These are phyloP conservation scores for Lophiotrema nucula DNA, from an alignment of 495 filamentous ascomycete species.

Conservation along the genomic window DNA sequence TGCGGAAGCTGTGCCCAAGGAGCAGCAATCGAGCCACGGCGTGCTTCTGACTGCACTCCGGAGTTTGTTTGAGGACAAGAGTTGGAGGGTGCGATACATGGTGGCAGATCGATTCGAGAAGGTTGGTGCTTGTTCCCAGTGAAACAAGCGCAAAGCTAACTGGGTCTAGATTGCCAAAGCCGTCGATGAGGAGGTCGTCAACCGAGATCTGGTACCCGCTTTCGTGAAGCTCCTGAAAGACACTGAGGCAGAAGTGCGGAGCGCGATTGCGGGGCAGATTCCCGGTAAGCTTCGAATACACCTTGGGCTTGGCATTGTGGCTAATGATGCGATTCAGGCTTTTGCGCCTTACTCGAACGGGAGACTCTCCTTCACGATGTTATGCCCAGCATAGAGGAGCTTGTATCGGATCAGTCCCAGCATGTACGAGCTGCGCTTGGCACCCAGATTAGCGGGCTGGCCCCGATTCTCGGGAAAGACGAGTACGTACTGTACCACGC, in stretches of 20 bases:
- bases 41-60: slow-evolving; percentile 86
- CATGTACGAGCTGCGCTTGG: slow-evolving; percentile 94
- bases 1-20: slow-evolving; percentile 95
- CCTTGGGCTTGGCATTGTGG: slow-evolving; percentile 26
- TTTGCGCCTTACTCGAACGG: slow-evolving; percentile 83
- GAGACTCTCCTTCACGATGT: slow-evolving; percentile 91
- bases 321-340: slow-evolving; percentile 56
- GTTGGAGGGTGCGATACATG: slow-evolving; percentile 99
- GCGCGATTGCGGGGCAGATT: slow-evolving; percentile 95
- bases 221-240: slow-evolving; percentile 98
- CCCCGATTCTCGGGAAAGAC: slow-evolving; percentile 95
- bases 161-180: slow-evolving; percentile 87
- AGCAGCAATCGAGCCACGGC: slow-evolving; percentile 94
- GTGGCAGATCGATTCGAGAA: slow-evolving; percentile 98
- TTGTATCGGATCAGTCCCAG: slow-evolving; percentile 93
- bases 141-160: slow-evolving; percentile 16
- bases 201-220: slow-evolving; percentile 88
- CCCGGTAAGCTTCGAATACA: slow-evolving; percentile 58
- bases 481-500: slow-evolving; percentile 64
- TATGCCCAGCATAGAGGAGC: slow-evolving; percentile 92
- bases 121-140: slow-evolving; percentile 50
- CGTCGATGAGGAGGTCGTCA: slow-evolving; percentile 94
- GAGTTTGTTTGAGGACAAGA: slow-evolving; percentile 95
- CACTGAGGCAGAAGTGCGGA: slow-evolving; percentile 94
- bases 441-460: slow-evolving; percentile 94